Evolutionary conservation across 768 basidiomycete genomes (phyloP).

Genomic region (Rubroboletus satanas): DNA sequence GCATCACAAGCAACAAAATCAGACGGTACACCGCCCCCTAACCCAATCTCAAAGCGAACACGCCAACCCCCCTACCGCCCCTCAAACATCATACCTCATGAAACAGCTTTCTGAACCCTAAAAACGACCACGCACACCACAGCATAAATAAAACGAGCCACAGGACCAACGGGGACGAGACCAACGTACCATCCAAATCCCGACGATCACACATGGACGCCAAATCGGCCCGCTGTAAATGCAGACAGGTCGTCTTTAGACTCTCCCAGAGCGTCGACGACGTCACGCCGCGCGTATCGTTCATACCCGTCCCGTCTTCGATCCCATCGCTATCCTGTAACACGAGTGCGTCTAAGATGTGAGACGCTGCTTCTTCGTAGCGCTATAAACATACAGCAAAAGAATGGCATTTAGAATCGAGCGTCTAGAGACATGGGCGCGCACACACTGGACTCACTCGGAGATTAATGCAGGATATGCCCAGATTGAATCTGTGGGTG

Average conservation of each 20-base stretch:
- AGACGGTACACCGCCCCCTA: too few relatives aligned
- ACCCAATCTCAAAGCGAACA: too few relatives aligned
- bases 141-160: background rate
- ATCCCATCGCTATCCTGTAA: conserved; percentile 84
- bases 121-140: background rate
- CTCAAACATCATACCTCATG: background rate
- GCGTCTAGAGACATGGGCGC: conserved; percentile 1
- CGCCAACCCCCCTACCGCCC: background rate
- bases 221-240: conserved; percentile 76
- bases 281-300: conserved; percentile 65
- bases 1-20: too few relatives aligned
- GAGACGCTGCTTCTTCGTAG: conserved; percentile 81
- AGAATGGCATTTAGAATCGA: background rate
- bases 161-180: background rate
- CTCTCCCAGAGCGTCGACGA: conserved; percentile 85
- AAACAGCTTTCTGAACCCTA: conserved; percentile 18
- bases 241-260: conserved; percentile 75
- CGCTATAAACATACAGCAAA: conserved; percentile 41
- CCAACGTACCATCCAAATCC: conserved; percentile 59
- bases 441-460: conserved; percentile 43
- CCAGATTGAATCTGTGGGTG: conserved; percentile 78
- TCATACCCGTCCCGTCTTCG: conserved; percentile 38
- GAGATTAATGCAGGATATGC: conserved; percentile 88
- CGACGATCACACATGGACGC: conserved; percentile 66
- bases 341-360: conserved; percentile 84